Percentiles rank a stretch among this genome's conserved stretches.
phyloP scores from a whole-genome alignment of 2,329 filamentous ascomycete species.

The Aspergillus tubingensis region DNA sequence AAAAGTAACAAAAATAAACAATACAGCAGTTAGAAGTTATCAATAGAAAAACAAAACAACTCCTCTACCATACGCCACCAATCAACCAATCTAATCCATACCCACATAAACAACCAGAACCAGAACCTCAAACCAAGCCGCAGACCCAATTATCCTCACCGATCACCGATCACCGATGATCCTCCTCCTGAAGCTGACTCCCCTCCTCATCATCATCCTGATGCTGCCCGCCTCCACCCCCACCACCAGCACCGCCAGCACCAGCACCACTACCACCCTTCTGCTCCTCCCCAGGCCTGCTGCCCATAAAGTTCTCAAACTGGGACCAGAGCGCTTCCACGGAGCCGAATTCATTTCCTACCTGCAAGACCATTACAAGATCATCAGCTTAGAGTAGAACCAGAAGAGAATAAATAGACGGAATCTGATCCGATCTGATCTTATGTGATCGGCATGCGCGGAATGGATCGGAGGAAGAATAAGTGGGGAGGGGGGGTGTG shows the following conservation, averaged over 20 bases:
- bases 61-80: neutral
- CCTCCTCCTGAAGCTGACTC: slow-evolving; percentile 26
- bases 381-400: neutral
- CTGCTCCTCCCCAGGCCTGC: slow-evolving; percentile 57
- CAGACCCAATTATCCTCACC: slow-evolving; percentile 12
- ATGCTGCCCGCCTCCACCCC: neutral
- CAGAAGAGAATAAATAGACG: neutral
- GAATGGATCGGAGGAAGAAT: neutral
- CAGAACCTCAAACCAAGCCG: neutral
- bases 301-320: slow-evolving; percentile 94
- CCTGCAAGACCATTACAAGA: slow-evolving; percentile 46
- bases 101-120: neutral
- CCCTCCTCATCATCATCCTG: slow-evolving; percentile 18
- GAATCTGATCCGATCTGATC: neutral
- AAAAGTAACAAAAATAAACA: neutral
- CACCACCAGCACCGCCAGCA: too few relatives aligned
- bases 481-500: too few relatives aligned
- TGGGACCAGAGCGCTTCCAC: slow-evolving; percentile 97
- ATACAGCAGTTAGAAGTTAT: neutral
- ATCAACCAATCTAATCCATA: neutral
- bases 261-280: slow-evolving; percentile 21
- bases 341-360: slow-evolving; percentile 95
- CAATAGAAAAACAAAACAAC: neutral
- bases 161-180: slow-evolving; percentile 12
- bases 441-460: neutral